phyloP scores from a whole-genome alignment of 2,329 filamentous ascomycete genomes.

The Venturia effusa region DNA sequence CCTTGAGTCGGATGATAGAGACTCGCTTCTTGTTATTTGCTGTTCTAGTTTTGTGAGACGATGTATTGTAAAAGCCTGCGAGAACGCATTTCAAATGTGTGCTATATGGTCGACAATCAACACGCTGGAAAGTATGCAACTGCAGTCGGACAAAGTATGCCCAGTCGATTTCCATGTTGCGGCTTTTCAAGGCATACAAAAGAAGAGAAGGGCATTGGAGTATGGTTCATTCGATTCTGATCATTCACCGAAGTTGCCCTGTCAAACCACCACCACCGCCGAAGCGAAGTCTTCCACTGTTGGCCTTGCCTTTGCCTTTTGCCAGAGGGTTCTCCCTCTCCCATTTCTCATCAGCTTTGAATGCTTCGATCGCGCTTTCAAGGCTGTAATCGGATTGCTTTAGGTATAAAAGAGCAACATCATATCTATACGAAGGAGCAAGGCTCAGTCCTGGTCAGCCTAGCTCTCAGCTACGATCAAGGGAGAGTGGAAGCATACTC shows the following conservation, averaged over 20 bases:
- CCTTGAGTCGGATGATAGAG: too few relatives aligned
- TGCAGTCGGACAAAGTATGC: too few relatives aligned
- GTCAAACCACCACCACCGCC: conserved; percentile 24
- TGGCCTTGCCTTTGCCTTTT: conserved; percentile 29
- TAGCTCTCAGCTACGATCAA: conserved; percentile 8
- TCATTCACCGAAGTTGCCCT: conserved; percentile 18
- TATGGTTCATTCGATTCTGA: not conserved
- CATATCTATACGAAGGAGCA: conserved; percentile 38
- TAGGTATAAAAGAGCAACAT: conserved; percentile 64
- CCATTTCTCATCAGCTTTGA: conserved; percentile 64
- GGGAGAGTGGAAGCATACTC: conserved; percentile 43
- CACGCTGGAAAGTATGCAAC: too few relatives aligned
- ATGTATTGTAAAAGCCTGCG: too few relatives aligned
- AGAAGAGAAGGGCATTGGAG: not conserved
- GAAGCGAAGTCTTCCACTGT: conserved; percentile 22
- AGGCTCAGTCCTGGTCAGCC: conserved; percentile 29
- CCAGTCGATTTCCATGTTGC: not conserved
- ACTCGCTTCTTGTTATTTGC: too few relatives aligned
- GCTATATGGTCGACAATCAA: too few relatives aligned
- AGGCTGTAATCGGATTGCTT: conserved; percentile 59
- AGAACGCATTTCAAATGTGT: too few relatives aligned
- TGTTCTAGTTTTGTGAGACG: too few relatives aligned
- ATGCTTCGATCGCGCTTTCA: conserved; percentile 51
- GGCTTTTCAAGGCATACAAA: not conserved
- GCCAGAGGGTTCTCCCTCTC: conserved; percentile 56